Evolutionary conservation across 148 eudicot genomes (phyloP), one percentile per base, ranked within the genome.

Genomic region (Vaccinium darrowii): DNA sequence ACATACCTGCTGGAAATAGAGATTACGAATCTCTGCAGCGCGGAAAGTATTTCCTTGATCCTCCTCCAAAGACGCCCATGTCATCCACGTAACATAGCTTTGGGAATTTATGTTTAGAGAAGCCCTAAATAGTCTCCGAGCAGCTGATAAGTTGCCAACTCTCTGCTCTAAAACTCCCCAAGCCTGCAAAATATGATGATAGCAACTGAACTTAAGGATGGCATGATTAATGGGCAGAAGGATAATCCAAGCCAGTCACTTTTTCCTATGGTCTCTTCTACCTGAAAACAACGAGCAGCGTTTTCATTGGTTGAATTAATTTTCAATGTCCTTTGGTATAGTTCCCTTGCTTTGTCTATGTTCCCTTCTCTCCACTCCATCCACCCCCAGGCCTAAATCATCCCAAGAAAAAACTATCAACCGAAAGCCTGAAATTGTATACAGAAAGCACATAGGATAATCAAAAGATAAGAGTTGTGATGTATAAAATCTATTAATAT

Each of bases 351-450:
- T 7, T 89, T 94, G 39, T 89, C 80, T 82, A 93, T 83, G 88
- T 95, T 94, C 53, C 98, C 99, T 93, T 97, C 99, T 77, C 95
- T 97, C 99, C 98, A 97, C 74, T 97, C 99, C 99, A 97, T 97
- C 99, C 99, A 97, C 63, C 99, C 99, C 99, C 99, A 97, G 50
- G 98, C 99, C 99, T 97, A 85, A 81, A 84, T 52, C 36, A 78
- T 25, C 36, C 78, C 65, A 67, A 85, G 30, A 16, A 75, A 65
- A 79, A 23, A 69, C 63, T 50, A 79, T 65, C 49, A 75, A 78
- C 67, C 23, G 7, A 49, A 76, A 49, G 76, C 76, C 10, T 13
- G 21, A 72, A 72, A 76, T 49, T 3, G 6, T 49, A 76, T 76
- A 21, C 25, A 76, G 14, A 76, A 76, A 39, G 53, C 62, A 23